Evolutionary conservation across 2,329 filamentous ascomycete genomes (phyloP).

Genomic region (Ascochyta fabae): DNA sequence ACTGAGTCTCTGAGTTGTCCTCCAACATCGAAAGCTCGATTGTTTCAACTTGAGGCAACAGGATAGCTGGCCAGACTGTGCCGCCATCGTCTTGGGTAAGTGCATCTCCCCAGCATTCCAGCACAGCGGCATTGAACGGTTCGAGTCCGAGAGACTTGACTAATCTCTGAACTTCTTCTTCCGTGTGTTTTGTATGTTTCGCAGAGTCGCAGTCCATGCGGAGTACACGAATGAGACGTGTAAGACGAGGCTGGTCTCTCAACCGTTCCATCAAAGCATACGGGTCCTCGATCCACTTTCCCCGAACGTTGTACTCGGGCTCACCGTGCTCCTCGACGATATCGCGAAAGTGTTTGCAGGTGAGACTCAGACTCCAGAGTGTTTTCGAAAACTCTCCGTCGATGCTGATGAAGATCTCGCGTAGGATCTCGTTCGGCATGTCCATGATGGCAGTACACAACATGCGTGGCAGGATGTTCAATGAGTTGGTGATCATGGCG

Average conservation of each 20-base stretch:
- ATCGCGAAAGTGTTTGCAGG: not conserved
- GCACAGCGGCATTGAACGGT: not conserved
- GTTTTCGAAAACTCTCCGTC: not conserved
- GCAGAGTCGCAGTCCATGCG: not conserved
- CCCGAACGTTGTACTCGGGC: constrained; percentile 6
- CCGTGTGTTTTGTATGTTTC: not conserved
- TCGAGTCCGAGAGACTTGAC: not conserved
- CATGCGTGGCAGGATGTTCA: not conserved
- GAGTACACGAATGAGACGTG: not conserved
- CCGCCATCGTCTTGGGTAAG: not conserved
- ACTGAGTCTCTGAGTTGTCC: fast-evolving
- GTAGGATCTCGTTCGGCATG: constrained; percentile 5
- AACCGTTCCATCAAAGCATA: not conserved
- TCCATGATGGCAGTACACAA: not conserved
- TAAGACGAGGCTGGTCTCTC: not conserved
- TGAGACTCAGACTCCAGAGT: not conserved
- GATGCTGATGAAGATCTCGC: not conserved
- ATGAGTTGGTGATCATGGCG: not conserved
- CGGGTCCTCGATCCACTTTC: not conserved
- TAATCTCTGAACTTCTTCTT: not conserved
- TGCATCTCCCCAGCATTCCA: too few species aligned
- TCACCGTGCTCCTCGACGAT: constrained; percentile 2
- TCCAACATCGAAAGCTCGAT: too few species aligned
- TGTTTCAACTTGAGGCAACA: too few species aligned
- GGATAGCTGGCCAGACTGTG: not conserved